Evolutionary conservation across 225 moss, liverwort and hornwort species (phyloP).

Genomic region (Physcomitrellopsis africana): DNA sequence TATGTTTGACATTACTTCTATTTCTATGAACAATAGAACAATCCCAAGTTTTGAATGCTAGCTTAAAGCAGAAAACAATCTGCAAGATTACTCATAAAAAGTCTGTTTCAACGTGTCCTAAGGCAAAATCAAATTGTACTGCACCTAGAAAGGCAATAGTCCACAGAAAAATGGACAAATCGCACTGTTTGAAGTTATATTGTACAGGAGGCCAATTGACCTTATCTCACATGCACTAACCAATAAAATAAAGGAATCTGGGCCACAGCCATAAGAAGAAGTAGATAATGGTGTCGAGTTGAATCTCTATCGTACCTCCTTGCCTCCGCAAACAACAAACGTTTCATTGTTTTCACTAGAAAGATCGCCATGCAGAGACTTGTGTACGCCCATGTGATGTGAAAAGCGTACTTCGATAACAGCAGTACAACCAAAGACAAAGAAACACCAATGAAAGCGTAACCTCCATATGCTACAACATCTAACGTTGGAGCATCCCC

Average conservation of each 20-base stretch:
- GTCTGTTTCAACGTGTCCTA: too few species aligned
- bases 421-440: conserved; percentile 63
- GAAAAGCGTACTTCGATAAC: conserved; percentile 71
- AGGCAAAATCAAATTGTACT: too few species aligned
- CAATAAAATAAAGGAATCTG: conserved; percentile 90
- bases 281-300: conserved; percentile 84
- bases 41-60: too few species aligned
- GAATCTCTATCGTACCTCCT: conserved; percentile 97
- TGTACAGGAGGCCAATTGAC: conserved; percentile 21
- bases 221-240: conserved; percentile 56
- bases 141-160: too few species aligned
- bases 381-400: conserved; percentile 70
- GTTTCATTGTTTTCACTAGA: conserved; percentile 93
- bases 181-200: conserved; percentile 2
- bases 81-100: too few species aligned
- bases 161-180: too few species aligned
- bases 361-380: conserved; percentile 90
- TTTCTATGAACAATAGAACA: too few species aligned
- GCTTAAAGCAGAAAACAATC: too few species aligned
- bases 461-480: conserved; percentile 89
- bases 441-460: conserved; percentile 87
- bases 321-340: conserved; percentile 85
- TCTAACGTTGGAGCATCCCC: conserved; percentile 83
- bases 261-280: conserved; percentile 79
- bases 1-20: too few species aligned